phyloP scores from a whole-genome alignment of 2,329 filamentous ascomycete genomes.

The Talaromyces amestolkiae region DNA sequence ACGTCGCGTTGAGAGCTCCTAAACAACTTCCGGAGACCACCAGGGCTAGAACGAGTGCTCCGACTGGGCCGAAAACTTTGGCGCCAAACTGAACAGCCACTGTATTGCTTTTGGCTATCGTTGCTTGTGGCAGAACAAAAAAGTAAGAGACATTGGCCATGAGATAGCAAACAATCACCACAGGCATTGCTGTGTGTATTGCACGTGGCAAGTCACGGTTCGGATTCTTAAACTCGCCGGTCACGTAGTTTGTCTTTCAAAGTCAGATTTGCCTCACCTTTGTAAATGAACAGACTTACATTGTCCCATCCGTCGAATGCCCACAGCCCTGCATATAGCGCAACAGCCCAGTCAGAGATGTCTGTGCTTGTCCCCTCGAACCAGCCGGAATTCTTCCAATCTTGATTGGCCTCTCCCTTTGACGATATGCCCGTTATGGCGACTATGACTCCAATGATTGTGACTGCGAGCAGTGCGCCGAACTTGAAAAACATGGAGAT shows the following conservation, averaged over 20 bases:
- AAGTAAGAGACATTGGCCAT: slow-evolving; percentile 93
- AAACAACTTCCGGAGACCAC: slow-evolving; percentile 91
- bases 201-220: slow-evolving; percentile 85
- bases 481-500: slow-evolving; percentile 98
- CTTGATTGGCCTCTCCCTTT: slow-evolving; percentile 69
- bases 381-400: slow-evolving; percentile 87
- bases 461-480: slow-evolving; percentile 79
- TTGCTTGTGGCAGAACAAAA: slow-evolving; percentile 76
- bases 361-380: slow-evolving; percentile 81
- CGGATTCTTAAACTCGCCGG: slow-evolving; percentile 93
- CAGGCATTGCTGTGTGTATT: slow-evolving; percentile 92
- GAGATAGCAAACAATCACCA: slow-evolving; percentile 87
- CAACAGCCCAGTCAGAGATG: slow-evolving; percentile 85
- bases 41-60: slow-evolving; percentile 79
- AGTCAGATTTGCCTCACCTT: neutral
- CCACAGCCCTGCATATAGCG: slow-evolving; percentile 93
- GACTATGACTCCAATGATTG: slow-evolving; percentile 83
- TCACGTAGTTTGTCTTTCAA: slow-evolving; percentile 86
- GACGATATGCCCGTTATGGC: slow-evolving; percentile 80
- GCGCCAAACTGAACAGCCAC: slow-evolving; percentile 92
- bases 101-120: slow-evolving; percentile 85
- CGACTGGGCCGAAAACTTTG: slow-evolving; percentile 82
- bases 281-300: slow-evolving; percentile 52
- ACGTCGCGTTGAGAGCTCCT: slow-evolving; percentile 88
- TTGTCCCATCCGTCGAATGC: slow-evolving; percentile 99